A percentile compares a stretch with the other conserved stretches of the same genome.
Evolutionary conservation across 1,139 yeast species (phyloP).

Genomic region (Debaryomycetaceae sp.): DNA sequence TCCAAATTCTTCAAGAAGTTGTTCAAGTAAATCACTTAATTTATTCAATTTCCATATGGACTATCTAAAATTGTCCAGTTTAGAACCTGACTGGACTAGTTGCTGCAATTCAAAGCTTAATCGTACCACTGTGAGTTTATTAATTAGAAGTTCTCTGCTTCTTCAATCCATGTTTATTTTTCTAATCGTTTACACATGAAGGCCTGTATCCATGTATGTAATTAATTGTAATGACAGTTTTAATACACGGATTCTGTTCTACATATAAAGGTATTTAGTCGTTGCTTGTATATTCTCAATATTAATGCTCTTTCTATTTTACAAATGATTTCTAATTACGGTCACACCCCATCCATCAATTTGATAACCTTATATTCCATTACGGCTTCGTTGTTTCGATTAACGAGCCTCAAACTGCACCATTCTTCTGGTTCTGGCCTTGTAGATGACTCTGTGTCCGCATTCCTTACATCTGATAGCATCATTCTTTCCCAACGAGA

Average conservation of each 20-base stretch:
- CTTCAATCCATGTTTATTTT: neutral
- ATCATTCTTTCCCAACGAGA: slow-evolving; percentile 86
- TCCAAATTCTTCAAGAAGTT: slow-evolving; percentile 43
- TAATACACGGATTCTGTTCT: neutral
- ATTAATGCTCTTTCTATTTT: neutral
- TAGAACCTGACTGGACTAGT: neutral
- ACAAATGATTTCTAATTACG: no score
- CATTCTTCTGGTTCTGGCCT: slow-evolving; percentile 97
- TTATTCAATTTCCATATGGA: neutral
- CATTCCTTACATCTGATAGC: slow-evolving; percentile 98
- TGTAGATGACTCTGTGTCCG: slow-evolving; percentile 95
- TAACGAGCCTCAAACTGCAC: slow-evolving; percentile 57
- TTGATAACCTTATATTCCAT: neutral
- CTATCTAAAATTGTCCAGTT: neutral
- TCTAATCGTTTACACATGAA: neutral
- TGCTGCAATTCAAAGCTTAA: neutral
- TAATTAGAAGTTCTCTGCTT: neutral
- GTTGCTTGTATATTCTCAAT: neutral
- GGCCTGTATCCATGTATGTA: neutral
- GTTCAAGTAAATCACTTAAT: slow-evolving; percentile 26
- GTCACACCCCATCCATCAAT: no score
- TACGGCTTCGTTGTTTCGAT: neutral
- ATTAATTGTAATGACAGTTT: neutral
- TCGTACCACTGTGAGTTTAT: neutral
- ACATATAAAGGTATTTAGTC: neutral